Conservation (phyloP, 148 eudicot genomes). For the Talinum fruticosum region DNA sequence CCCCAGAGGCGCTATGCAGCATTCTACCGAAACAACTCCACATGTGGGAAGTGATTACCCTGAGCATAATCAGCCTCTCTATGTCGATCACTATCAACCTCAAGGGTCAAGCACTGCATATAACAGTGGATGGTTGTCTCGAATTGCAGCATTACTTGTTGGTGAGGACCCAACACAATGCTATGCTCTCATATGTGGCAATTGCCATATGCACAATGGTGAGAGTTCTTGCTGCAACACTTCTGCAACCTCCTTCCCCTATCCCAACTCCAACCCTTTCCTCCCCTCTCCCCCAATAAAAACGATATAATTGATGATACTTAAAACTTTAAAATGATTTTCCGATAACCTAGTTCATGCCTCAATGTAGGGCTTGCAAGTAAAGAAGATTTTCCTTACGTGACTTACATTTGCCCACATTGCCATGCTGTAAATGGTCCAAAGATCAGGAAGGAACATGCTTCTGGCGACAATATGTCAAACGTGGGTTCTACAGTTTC, state of each 20-base stretch:
- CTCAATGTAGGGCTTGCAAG: slow-evolving; percentile 77
- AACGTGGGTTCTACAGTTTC: slow-evolving; percentile 24
- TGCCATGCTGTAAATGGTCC: slow-evolving; percentile 84
- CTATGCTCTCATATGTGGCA: slow-evolving; percentile 92
- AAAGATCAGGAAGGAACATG: slow-evolving; percentile 42
- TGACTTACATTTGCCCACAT: slow-evolving; percentile 92
- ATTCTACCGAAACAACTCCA: slow-evolving; percentile 35
- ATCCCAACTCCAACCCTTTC: too few species aligned
- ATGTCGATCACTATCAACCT: slow-evolving; percentile 66
- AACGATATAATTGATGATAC: too few species aligned
- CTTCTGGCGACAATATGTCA: slow-evolving; percentile 30
- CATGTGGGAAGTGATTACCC: slow-evolving; percentile 36
- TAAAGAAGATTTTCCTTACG: slow-evolving; percentile 78
- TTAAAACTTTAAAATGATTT: background rate
- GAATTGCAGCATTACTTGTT: slow-evolving; percentile 83
- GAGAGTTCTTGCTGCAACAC: slow-evolving; percentile 25
- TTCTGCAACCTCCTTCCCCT: background rate
- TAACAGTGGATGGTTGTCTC: slow-evolving; percentile 81
- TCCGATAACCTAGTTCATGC: background rate
- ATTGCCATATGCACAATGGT: slow-evolving; percentile 98
- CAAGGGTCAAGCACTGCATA: slow-evolving; percentile 42
- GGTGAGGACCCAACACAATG: slow-evolving; percentile 97
- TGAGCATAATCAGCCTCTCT: slow-evolving; percentile 42
- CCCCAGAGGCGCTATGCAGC: slow-evolving; percentile 38
- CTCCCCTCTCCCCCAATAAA: background rate